Evolutionary conservation across 306 rosid species (phyloP).

Genomic region (Dryas alaskensis): DNA sequence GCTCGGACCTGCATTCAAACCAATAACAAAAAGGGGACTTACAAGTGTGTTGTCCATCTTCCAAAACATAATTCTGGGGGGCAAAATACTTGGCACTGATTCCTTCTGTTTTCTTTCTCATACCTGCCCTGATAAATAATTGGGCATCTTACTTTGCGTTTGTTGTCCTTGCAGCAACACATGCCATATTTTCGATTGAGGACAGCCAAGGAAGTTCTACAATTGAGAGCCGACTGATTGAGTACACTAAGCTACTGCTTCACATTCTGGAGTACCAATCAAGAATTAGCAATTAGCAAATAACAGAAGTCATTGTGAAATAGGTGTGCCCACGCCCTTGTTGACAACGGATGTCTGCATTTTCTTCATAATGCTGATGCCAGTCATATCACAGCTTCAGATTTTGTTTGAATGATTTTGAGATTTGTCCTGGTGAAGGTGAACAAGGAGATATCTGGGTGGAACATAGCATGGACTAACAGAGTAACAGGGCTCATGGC

Average conservation of each 20-base stretch:
- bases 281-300: neutral
- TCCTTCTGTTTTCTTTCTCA: neutral
- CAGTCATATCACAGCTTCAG: neutral
- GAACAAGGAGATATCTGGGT: neutral
- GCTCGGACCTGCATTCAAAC: neutral
- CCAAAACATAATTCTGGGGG: neutral
- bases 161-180: conserved; percentile 54
- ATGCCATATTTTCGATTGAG: conserved; percentile 92
- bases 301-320: neutral
- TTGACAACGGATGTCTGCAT: neutral
- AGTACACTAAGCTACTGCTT: conserved; percentile 8
- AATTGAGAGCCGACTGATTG: conserved; percentile 72
- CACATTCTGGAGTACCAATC: neutral
- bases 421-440: conserved; percentile 13
- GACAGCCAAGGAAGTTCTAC: conserved; percentile 81
- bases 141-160: conserved; percentile 17
- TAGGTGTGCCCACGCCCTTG: neutral
- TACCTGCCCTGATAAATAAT: neutral
- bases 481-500: too few relatives aligned
- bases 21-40: neutral
- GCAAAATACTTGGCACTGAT: neutral
- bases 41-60: neutral
- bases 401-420: conserved; percentile 1
- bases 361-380: neutral
- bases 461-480: too few relatives aligned